phyloP scores from a whole-genome alignment of 2,329 filamentous ascomycete species.

The Colletotrichum cereale region DNA sequence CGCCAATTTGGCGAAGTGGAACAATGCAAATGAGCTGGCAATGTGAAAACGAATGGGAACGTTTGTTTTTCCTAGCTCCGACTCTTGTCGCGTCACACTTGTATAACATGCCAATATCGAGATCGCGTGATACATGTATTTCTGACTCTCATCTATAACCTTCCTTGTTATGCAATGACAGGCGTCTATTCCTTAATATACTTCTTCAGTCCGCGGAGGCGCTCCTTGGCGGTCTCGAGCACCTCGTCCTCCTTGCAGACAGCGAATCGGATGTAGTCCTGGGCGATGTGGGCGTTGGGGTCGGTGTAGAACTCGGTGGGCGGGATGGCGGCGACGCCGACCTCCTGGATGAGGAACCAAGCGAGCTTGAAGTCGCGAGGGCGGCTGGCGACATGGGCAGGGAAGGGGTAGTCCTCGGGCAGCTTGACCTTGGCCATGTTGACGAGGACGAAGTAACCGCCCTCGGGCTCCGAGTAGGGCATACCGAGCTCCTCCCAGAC shows the following conservation, averaged over 20 bases:
- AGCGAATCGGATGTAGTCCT: slow-evolving; percentile 94
- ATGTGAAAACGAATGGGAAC: neutral
- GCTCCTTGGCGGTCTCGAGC: slow-evolving; percentile 81
- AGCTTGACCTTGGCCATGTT: slow-evolving; percentile 92
- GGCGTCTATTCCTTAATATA: slow-evolving; percentile 62
- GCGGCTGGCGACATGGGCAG: slow-evolving; percentile 85
- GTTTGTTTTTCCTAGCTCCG: neutral
- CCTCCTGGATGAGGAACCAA: slow-evolving; percentile 97
- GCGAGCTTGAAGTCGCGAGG: slow-evolving; percentile 94
- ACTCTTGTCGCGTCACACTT: slow-evolving; percentile 28
- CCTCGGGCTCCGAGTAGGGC: slow-evolving; percentile 92
- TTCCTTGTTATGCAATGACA: neutral
- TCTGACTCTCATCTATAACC: neutral
- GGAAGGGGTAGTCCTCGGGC: slow-evolving; percentile 88
- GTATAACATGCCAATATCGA: neutral
- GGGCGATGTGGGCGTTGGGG: slow-evolving; percentile 83
- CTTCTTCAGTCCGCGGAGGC: slow-evolving; percentile 78
- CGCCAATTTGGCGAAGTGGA: too few relatives aligned
- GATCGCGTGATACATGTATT: neutral
- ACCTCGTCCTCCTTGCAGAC: slow-evolving; percentile 96
- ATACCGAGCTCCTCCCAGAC: slow-evolving; percentile 81
- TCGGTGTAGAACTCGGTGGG: slow-evolving; percentile 98
- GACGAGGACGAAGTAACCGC: slow-evolving; percentile 96
- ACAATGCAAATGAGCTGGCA: neutral
- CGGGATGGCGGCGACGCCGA: slow-evolving; percentile 95